phyloP scores from a whole-genome alignment of 78 protist genomes.

The Neovahlkampfia damariscottae region DNA sequence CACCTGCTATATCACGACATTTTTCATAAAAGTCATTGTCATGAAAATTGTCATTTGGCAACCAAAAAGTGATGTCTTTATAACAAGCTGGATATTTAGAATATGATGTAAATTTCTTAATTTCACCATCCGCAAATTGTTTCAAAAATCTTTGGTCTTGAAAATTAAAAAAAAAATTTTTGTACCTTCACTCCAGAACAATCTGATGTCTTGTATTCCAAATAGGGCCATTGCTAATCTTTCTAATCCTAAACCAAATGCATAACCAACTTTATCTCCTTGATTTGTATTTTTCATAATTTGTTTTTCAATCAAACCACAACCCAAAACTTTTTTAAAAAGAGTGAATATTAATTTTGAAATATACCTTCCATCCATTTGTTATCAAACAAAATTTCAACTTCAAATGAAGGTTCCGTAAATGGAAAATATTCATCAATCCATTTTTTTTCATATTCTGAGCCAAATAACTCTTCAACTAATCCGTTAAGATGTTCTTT shows the following conservation, averaged over 20 bases:
- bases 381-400: slow-evolving; percentile 62
- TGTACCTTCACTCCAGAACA: slow-evolving; percentile 90
- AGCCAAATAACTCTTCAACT: slow-evolving; percentile 10
- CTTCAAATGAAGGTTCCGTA: slow-evolving; percentile 71
- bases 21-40: slow-evolving; percentile 63
- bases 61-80: slow-evolving; percentile 68
- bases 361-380: slow-evolving; percentile 84
- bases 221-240: slow-evolving; percentile 82
- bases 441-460: slow-evolving; percentile 48
- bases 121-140: slow-evolving; percentile 41
- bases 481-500: slow-evolving; percentile 22
- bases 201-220: slow-evolving; percentile 81
- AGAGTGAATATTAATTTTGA: too few relatives aligned
- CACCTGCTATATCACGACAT: slow-evolving; percentile 61
- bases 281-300: slow-evolving; percentile 28
- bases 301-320: slow-evolving; percentile 62
- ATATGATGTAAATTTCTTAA: slow-evolving; percentile 20
- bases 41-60: slow-evolving; percentile 35
- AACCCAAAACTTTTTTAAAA: slow-evolving; percentile 57
- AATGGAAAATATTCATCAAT: slow-evolving; percentile 79
- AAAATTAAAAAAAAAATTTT: too few relatives aligned
- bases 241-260: slow-evolving; percentile 87
- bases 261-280: slow-evolving; percentile 58
- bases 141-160: slow-evolving; percentile 56
- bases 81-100: slow-evolving; percentile 56